Percentiles rank a stretch among this genome's conserved stretches.
These are phyloP conservation scores for Trichosporon asahii DNA, from an alignment of 1,284 basidiomycete species.

Conservation along the genomic window DNA sequence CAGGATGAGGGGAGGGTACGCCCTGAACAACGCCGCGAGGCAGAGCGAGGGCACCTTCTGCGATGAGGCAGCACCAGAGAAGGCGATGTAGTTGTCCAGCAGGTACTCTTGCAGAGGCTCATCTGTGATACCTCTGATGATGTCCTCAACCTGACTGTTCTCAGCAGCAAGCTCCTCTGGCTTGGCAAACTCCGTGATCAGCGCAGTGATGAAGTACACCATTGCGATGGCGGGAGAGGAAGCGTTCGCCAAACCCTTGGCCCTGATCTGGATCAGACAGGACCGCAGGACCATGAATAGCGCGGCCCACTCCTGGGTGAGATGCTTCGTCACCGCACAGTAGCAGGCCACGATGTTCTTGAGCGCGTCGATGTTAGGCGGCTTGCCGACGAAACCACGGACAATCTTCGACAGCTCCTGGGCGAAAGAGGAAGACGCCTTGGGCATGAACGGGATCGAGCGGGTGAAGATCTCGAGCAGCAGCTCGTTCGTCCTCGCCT, in stretches of 20 bases:
- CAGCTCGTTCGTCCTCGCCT: slow-evolving; percentile 75
- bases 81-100: slow-evolving; percentile 64
- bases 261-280: slow-evolving; percentile 63
- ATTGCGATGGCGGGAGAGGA: slow-evolving; percentile 44
- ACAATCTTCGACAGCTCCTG: slow-evolving; percentile 74
- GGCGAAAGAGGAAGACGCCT: slow-evolving; percentile 79
- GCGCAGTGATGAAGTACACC: slow-evolving; percentile 73
- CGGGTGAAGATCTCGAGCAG: slow-evolving; percentile 81
- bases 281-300: slow-evolving; percentile 75
- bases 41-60: slow-evolving; percentile 58
- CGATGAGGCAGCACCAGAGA: slow-evolving; percentile 25
- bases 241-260: not conserved
- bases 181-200: slow-evolving; percentile 82
- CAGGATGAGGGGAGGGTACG: slow-evolving; percentile 84
- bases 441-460: slow-evolving; percentile 81
- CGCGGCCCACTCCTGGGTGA: slow-evolving; percentile 78
- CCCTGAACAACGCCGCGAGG: slow-evolving; percentile 86
- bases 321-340: slow-evolving; percentile 73
- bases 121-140: slow-evolving; percentile 42
- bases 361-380: slow-evolving; percentile 66
- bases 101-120: slow-evolving; percentile 71
- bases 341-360: slow-evolving; percentile 90
- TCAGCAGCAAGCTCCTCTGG: slow-evolving; percentile 76
- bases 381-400: slow-evolving; percentile 83
- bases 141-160: slow-evolving; percentile 77